Evolutionary conservation across 305 asterid species (phyloP).

Genomic region (Fraxinus platypoda): DNA sequence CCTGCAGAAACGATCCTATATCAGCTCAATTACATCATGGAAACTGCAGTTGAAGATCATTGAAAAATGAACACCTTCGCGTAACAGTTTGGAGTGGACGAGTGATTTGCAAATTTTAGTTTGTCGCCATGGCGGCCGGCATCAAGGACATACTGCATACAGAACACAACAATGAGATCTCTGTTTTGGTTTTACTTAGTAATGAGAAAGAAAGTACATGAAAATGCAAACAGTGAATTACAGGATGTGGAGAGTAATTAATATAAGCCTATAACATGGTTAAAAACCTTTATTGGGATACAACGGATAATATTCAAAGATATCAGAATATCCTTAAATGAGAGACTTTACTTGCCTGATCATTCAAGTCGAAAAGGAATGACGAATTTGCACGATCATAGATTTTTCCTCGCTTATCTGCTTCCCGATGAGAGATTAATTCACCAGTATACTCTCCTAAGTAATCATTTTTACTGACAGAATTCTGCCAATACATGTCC

Average conservation of each 20-base stretch:
- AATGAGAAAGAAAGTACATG: neutral
- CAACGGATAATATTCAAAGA: constrained; percentile 8
- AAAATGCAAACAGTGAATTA: neutral
- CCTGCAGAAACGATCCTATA: constrained; percentile 38
- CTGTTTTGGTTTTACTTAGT: neutral
- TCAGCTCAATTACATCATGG: constrained; percentile 9
- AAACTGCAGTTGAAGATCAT: neutral
- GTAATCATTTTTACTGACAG: constrained; percentile 89
- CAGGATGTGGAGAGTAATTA: neutral
- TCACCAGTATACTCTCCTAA: constrained; percentile 99
- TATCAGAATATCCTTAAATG: neutral
- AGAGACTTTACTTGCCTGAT: constrained; percentile 60
- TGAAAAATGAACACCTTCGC: constrained; percentile 61
- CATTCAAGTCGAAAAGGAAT: constrained; percentile 92
- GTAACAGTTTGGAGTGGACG: constrained; percentile 86
- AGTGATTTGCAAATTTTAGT: constrained; percentile 95
- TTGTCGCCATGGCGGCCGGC: constrained; percentile 97
- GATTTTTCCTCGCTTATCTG: constrained; percentile 97
- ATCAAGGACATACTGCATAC: constrained; percentile 83
- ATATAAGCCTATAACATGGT: neutral
- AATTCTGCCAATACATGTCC: constrained; percentile 47
- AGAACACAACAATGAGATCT: constrained; percentile 12
- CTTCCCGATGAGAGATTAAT: constrained; percentile 93
- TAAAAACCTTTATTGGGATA: neutral
- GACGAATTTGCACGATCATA: constrained; percentile 95